These are phyloP conservation scores for Nepenthes mirabilis DNA, from an alignment of 148 eudicot species.

Conservation along the genomic window DNA sequence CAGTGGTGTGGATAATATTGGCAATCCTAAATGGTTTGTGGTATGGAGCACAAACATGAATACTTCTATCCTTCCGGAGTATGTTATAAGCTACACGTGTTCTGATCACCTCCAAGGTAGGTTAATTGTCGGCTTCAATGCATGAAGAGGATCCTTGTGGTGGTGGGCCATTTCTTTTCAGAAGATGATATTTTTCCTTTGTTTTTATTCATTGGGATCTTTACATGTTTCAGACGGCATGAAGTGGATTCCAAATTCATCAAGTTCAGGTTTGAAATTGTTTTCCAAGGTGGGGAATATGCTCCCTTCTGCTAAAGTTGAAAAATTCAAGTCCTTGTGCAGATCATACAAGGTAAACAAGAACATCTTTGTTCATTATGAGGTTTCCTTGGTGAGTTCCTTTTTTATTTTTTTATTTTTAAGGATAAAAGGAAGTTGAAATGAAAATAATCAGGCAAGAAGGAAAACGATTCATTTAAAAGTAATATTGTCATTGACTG, in stretches of 20 bases:
- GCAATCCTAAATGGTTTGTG: conserved; percentile 43
- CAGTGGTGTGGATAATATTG: conserved; percentile 49
- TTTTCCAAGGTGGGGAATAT: conserved; percentile 19
- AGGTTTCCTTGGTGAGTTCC: background rate
- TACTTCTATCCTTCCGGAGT: conserved; percentile 54
- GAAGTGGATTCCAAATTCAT: conserved; percentile 11
- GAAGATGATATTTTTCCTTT: background rate
- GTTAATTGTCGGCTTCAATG: background rate
- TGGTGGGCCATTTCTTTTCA: background rate
- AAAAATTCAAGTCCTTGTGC: conserved; percentile 22
- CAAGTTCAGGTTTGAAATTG: conserved; percentile 16
- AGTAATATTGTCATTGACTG: background rate
- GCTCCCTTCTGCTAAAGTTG: conserved; percentile 30
- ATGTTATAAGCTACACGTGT: conserved; percentile 44
- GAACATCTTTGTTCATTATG: background rate
- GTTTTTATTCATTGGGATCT: conserved; percentile 13
- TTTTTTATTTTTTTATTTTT: too few species aligned
- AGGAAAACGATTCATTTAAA: background rate
- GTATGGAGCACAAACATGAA: conserved; percentile 61
- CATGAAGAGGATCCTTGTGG: background rate
- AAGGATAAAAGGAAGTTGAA: background rate
- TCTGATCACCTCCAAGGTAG: conserved; percentile 26
- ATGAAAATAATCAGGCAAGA: background rate
- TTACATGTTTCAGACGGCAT: conserved; percentile 7
- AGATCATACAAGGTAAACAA: conserved; percentile 31